Conservation (phyloP, 1,139 yeast species). For the Sugiyamaella japonica region DNA sequence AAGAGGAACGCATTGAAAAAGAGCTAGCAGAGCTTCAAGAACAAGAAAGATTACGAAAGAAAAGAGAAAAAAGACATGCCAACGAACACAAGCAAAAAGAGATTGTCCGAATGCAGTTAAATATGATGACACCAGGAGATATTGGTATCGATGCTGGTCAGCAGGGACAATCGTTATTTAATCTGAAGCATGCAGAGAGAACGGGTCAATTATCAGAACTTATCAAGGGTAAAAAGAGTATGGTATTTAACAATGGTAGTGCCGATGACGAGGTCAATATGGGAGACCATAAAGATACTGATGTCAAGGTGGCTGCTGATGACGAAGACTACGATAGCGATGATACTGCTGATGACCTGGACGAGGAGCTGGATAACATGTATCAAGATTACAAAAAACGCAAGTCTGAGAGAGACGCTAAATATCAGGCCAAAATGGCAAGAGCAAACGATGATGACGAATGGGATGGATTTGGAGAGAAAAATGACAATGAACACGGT, state of each 20-base stretch:
- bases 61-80: constrained; percentile 76
- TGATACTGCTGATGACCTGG: constrained; percentile 69
- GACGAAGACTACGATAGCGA: constrained; percentile 49
- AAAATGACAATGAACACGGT: constrained; percentile 38
- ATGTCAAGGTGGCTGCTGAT: constrained; percentile 34
- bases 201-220: constrained; percentile 76
- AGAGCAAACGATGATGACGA: constrained; percentile 64
- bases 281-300: constrained; percentile 43
- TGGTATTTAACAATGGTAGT: constrained; percentile 54
- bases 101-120: constrained; percentile 89
- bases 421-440: constrained; percentile 72
- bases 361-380: constrained; percentile 79
- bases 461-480: constrained; percentile 79
- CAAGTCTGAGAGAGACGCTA: constrained; percentile 77
- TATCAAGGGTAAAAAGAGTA: constrained; percentile 77
- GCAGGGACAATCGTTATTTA: constrained; percentile 81
- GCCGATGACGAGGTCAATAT: constrained; percentile 49
- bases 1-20: constrained; percentile 85
- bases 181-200: constrained; percentile 77
- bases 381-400: constrained; percentile 71
- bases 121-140: constrained; percentile 90
- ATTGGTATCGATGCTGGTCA: constrained; percentile 94
- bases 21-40: constrained; percentile 76
- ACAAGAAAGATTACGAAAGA: constrained; percentile 64
- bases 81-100: constrained; percentile 89